Conservation (phyloP, 2,329 filamentous ascomycete genomes). For the Colletotrichum salicis region DNA sequence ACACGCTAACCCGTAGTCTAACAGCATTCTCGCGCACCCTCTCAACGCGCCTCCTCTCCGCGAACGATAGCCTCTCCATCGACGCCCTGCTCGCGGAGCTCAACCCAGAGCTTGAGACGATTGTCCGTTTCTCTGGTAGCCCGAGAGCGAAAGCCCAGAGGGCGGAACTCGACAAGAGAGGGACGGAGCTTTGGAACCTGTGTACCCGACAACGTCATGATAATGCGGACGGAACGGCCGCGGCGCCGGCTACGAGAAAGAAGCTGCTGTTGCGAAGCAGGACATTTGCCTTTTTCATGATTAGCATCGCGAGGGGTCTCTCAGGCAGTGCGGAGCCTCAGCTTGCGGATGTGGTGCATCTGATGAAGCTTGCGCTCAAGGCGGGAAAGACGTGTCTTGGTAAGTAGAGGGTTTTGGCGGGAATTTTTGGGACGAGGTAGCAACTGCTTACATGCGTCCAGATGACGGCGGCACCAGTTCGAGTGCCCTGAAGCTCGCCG, state of each 20-base stretch:
- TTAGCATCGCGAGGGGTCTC: conserved; percentile 65
- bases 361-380: conserved; percentile 76
- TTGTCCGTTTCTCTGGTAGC: not conserved
- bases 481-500: conserved; percentile 52
- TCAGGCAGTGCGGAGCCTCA: conserved; percentile 37
- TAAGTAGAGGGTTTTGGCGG: conserved; percentile 45
- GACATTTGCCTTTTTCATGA: conserved; percentile 72
- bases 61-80: conserved; percentile 36
- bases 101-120: conserved; percentile 32
- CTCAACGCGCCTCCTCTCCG: conserved; percentile 27
- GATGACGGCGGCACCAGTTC: conserved; percentile 63
- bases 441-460: conserved; percentile 37
- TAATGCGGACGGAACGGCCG: conserved; percentile 38
- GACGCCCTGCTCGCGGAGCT: conserved; percentile 44
- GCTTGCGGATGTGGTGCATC: conserved; percentile 58
- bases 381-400: conserved; percentile 72
- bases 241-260: conserved; percentile 37
- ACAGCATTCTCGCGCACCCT: conserved; percentile 29
- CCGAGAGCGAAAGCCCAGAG: not conserved
- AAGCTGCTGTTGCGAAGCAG: conserved; percentile 53
- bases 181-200: conserved; percentile 73
- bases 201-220: conserved; percentile 63
- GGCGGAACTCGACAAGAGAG: conserved; percentile 63
- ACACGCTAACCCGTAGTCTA: not conserved
- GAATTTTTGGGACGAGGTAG: not conserved